Evolutionary conservation across 2,329 filamentous ascomycete genomes (phyloP).

Genomic region (Fusarium sarcochroum): DNA sequence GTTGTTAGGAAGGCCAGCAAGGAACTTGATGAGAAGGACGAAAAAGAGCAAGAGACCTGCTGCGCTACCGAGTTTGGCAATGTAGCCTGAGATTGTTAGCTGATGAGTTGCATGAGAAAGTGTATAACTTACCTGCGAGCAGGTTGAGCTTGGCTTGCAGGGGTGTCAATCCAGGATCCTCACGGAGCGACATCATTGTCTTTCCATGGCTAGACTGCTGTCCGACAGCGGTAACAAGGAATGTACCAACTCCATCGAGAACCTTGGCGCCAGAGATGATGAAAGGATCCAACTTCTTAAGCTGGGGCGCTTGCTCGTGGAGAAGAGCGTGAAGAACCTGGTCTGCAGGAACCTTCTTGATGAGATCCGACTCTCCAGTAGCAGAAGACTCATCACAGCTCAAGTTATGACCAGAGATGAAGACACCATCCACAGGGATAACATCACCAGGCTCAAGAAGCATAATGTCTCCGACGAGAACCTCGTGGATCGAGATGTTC

Average conservation of each 20-base stretch:
- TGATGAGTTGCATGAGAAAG: too few relatives aligned
- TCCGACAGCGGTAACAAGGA: slow-evolving; percentile 67
- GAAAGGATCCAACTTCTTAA: slow-evolving; percentile 73
- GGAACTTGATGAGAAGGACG: slow-evolving; percentile 84
- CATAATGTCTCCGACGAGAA: slow-evolving; percentile 78
- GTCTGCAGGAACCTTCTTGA: slow-evolving; percentile 75
- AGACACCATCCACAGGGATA: slow-evolving; percentile 78
- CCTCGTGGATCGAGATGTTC: slow-evolving; percentile 75
- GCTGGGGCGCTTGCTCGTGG: slow-evolving; percentile 59
- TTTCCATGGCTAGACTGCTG: slow-evolving; percentile 66
- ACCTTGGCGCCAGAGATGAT: slow-evolving; percentile 70
- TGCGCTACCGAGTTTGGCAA: slow-evolving; percentile 65
- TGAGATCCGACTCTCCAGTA: slow-evolving; percentile 79
- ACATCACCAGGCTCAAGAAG: slow-evolving; percentile 78
- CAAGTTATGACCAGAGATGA: slow-evolving; percentile 67
- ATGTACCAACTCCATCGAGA: slow-evolving; percentile 67
- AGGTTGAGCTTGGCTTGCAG: slow-evolving; percentile 66
- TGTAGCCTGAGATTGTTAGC: slow-evolving; percentile 37
- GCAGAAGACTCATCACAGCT: slow-evolving; percentile 81
- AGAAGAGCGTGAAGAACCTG: slow-evolving; percentile 68
- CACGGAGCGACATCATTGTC: slow-evolving; percentile 68
- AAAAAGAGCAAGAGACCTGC: slow-evolving; percentile 81
- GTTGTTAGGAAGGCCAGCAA: slow-evolving; percentile 71
- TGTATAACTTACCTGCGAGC: slow-evolving; percentile 32
- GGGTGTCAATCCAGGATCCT: slow-evolving; percentile 65